Evolutionary conservation across 169 alveolate genomes (phyloP), one percentile per base, ranked within the genome.

Genomic region (Cryptosporidium sp.): DNA sequence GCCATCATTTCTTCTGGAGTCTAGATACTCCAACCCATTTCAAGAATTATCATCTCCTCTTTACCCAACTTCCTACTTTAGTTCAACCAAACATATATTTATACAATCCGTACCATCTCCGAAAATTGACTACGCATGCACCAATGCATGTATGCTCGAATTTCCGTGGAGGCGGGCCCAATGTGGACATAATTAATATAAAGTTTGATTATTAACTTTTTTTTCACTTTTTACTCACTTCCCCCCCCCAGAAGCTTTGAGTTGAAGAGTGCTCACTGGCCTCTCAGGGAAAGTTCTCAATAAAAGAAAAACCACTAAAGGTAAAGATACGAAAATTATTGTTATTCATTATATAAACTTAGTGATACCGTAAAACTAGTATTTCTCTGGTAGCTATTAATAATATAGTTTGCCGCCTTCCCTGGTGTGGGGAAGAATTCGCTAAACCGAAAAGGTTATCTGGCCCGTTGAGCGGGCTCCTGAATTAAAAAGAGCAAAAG

Each of bases 1-100:
- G 73, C 75, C n/a, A 65, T 80, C 39, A 65, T 80, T 29, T 37
- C 73, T 18, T 61, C 71, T 43, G 74, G 74, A 12, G 89, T 80
- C 5, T 80, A n/a, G 18, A 23, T 7, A 41, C 37, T 55, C 10
- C 7, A 3, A 48, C 21, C 7, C 6, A 14, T 48, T 48, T 48
- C 14, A 48, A 48, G 0, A 48, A 14, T 48, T 16, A 3, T 48
- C 7, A 0, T 48, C 8, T 8, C 55, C n/a, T 16, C 6, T 14
- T 48, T 48, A n/a, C 35, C 23, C 12, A 55, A 55, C 1, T 26
- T 55, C 6, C 12, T 41, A 41, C 35, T 6, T 55, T 14, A n/a
- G 5, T 55, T 26, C 67, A 55, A 16, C 4, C 12, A 48, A 14
- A 48, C 23, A 55, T 26, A 55, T 55, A 55, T 26, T 23, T 9